Conservation (phyloP, 495 filamentous ascomycete species). For the Penicillium fimorum region DNA sequence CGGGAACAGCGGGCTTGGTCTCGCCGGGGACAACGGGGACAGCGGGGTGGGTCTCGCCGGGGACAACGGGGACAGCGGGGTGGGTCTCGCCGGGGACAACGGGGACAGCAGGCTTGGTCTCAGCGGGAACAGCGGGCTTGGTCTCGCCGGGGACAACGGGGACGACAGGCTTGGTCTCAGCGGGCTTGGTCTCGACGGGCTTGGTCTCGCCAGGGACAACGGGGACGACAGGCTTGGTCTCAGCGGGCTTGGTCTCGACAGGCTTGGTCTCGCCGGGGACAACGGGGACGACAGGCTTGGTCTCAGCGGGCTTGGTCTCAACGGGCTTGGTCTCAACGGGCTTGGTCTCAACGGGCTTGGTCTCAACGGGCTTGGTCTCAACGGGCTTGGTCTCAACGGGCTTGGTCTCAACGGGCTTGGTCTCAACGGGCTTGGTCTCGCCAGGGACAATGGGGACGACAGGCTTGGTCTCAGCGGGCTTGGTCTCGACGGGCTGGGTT, state of each 20-base stretch:
- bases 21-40: constrained; percentile 2
- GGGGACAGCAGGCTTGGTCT: constrained; percentile 5
- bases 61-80: constrained; percentile 6
- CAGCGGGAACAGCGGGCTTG: neutral
- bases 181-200: constrained; percentile 1
- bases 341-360: neutral
- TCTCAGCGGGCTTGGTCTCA: constrained; percentile 3
- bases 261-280: constrained; percentile 11
- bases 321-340: constrained; percentile 13
- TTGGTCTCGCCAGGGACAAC: neutral
- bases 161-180: neutral
- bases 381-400: constrained; percentile 6
- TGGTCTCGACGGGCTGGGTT: neutral
- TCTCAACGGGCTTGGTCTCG: constrained; percentile 3
- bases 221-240: neutral
- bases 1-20: constrained; percentile 5
- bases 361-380: constrained; percentile 1
- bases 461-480: constrained; percentile 2
- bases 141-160: constrained; percentile 1
- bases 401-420: constrained; percentile 6
- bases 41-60: constrained; percentile 7
- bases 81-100: constrained; percentile 4
- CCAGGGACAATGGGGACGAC: constrained; percentile 12
- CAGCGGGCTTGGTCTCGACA: constrained; percentile 7
- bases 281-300: neutral